Percentiles rank a stretch among this genome's conserved stretches.
Evolutionary conservation across 257 asterid genomes (phyloP).

Genomic region (Rubia yunnanensis): DNA sequence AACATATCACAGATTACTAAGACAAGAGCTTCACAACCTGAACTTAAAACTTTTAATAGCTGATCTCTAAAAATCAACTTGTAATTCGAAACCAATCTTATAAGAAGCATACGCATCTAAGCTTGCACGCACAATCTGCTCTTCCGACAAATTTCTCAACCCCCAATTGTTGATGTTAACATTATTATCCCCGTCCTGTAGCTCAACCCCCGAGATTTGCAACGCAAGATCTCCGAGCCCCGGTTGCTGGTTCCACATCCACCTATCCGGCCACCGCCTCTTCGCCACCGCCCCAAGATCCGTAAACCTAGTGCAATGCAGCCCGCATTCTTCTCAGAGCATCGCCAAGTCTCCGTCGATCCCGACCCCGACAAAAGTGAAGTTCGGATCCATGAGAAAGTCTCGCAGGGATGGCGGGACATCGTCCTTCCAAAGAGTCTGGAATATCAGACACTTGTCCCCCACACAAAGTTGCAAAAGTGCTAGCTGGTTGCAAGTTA

Average conservation of each 20-base stretch:
- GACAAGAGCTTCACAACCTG: too few species aligned
- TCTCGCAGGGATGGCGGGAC: not conserved
- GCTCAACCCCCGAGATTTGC: not conserved
- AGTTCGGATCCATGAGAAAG: not conserved
- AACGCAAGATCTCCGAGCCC: constrained; percentile 3
- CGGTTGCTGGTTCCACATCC: not conserved
- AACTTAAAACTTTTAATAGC: too few species aligned
- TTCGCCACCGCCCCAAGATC: too few species aligned
- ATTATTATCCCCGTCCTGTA: not conserved
- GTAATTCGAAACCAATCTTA: constrained; percentile 4
- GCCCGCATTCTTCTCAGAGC: not conserved
- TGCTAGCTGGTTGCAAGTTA: not conserved
- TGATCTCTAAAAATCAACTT: not conserved
- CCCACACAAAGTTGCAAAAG: not conserved
- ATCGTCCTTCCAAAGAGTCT: not conserved
- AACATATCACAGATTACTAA: too few species aligned
- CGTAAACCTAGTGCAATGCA: too few species aligned
- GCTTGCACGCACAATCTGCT: not conserved
- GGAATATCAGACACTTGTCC: not conserved
- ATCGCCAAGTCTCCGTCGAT: not conserved
- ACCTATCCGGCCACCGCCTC: too few species aligned
- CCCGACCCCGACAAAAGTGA: not conserved
- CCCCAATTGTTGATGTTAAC: not conserved
- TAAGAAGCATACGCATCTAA: constrained; percentile 7
- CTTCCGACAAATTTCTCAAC: not conserved